Percentiles rank a stretch among this genome's conserved stretches.
These are phyloP conservation scores for Lentinula sp. DNA, from an alignment of 768 basidiomycete genomes.

Conservation along the genomic window DNA sequence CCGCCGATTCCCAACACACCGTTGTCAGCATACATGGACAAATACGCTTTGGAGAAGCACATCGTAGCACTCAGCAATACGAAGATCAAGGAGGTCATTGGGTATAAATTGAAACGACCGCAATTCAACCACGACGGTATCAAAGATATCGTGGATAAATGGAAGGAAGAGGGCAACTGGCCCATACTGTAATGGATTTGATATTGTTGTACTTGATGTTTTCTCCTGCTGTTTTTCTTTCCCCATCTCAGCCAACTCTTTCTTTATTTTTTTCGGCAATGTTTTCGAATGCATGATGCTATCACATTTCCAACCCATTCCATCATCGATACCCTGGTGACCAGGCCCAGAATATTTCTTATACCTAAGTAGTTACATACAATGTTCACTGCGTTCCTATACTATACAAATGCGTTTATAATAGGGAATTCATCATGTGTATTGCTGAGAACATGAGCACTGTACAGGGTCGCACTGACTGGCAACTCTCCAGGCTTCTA, in stretches of 20 bases:
- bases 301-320: neutral
- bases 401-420: neutral
- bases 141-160: conserved; percentile 70
- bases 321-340: neutral
- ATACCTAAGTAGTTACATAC: conserved; percentile 5
- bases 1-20: conserved; percentile 70
- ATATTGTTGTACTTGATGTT: neutral
- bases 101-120: conserved; percentile 61
- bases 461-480: too few relatives aligned
- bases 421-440: neutral
- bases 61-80: conserved; percentile 59
- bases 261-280: neutral
- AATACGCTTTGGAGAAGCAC: conserved; percentile 64
- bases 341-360: neutral
- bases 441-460: neutral
- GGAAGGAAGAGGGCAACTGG: conserved; percentile 67
- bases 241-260: neutral
- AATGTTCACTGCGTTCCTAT: neutral
- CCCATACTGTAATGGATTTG: conserved; percentile 28
- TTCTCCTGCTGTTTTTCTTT: neutral
- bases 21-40: conserved; percentile 75
- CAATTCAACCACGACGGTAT: conserved; percentile 55
- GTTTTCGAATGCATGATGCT: conserved; percentile 6
- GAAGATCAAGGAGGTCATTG: conserved; percentile 70
- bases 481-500: too few relatives aligned